phyloP scores from a whole-genome alignment of 805 yeast genomes.

The Lipomyces orientalis region DNA sequence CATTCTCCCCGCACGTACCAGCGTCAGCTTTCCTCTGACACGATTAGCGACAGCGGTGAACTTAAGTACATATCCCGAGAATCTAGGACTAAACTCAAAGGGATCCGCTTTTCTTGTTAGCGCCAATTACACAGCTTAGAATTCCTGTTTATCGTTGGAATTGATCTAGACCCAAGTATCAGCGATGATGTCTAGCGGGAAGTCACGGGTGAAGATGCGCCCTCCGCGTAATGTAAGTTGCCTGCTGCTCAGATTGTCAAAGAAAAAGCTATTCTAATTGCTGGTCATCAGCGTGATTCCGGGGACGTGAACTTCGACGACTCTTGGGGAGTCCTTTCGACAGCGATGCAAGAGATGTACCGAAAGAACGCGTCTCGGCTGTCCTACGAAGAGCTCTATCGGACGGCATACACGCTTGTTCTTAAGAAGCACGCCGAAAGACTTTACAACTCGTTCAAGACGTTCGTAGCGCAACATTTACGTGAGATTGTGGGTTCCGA shows the following conservation, averaged over 20 bases:
- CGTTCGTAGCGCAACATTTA: slow-evolving; percentile 56
- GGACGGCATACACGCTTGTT: slow-evolving; percentile 78
- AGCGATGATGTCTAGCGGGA: slow-evolving; percentile 30
- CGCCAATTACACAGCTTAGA: neutral
- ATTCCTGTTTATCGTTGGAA: neutral
- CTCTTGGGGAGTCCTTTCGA: slow-evolving; percentile 67
- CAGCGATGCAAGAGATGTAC: slow-evolving; percentile 75
- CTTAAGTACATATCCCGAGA: neutral
- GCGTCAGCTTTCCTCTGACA: neutral
- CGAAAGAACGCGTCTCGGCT: slow-evolving; percentile 71
- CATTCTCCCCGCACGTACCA: neutral
- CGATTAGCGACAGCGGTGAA: neutral
- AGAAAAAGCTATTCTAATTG: neutral
- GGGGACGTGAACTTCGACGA: slow-evolving; percentile 60
- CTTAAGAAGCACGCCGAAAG: slow-evolving; percentile 69
- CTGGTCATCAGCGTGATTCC: slow-evolving; percentile 29
- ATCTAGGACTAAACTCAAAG: neutral
- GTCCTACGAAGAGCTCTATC: slow-evolving; percentile 81
- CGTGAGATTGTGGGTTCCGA: slow-evolving; percentile 34
- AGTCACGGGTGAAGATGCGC: slow-evolving; percentile 37
- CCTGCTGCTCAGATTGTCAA: neutral
- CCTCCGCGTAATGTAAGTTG: slow-evolving; percentile 36
- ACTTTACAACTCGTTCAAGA: slow-evolving; percentile 65
- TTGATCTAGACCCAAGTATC: neutral
- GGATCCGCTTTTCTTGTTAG: neutral